These are phyloP conservation scores for Exophiala mesophila DNA, from an alignment of 2,329 filamentous ascomycete species.

Conservation along the genomic window DNA sequence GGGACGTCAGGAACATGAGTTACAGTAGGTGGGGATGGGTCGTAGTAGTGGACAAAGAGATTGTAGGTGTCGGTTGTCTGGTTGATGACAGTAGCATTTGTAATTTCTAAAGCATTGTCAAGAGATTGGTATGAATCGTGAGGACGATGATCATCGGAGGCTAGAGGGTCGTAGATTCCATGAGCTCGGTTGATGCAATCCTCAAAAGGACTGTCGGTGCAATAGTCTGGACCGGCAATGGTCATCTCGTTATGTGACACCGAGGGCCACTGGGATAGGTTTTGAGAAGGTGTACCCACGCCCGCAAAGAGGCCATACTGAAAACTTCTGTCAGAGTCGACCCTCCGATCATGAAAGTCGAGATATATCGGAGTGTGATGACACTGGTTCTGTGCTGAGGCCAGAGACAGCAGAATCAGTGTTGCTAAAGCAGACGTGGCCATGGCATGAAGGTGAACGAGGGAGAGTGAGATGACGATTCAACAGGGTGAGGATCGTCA, in stretches of 20 bases:
- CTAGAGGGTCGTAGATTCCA: conserved; percentile 18
- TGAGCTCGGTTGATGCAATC: conserved; percentile 17
- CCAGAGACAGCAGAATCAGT: conserved; percentile 4
- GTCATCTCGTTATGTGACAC: conserved; percentile 40
- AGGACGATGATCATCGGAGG: conserved; percentile 16
- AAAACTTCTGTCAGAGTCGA: conserved; percentile 35
- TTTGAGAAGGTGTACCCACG: conserved; percentile 40
- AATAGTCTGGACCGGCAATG: conserved; percentile 35
- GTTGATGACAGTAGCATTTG: conserved; percentile 33
- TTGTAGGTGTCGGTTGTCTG: conserved; percentile 28
- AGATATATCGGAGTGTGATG: conserved; percentile 37
- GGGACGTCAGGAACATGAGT: conserved; percentile 18
- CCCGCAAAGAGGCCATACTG: conserved; percentile 45
- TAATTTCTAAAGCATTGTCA: conserved; percentile 31
- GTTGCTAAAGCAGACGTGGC: conserved; percentile 6
- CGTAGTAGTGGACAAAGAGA: conserved; percentile 25
- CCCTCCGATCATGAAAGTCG: conserved; percentile 41
- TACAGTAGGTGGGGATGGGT: conserved; percentile 21
- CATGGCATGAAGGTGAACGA: too few relatives aligned
- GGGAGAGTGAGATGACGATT: too few relatives aligned
- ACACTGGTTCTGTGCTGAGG: conserved; percentile 13
- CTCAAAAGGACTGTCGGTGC: conserved; percentile 31
- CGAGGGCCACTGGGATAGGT: conserved; percentile 42
- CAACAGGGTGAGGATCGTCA: too few relatives aligned
- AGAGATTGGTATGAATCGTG: conserved; percentile 18